These are phyloP conservation scores for Aristolochia californica DNA, from an alignment of 164 flowering plant genomes.

Conservation along the genomic window DNA sequence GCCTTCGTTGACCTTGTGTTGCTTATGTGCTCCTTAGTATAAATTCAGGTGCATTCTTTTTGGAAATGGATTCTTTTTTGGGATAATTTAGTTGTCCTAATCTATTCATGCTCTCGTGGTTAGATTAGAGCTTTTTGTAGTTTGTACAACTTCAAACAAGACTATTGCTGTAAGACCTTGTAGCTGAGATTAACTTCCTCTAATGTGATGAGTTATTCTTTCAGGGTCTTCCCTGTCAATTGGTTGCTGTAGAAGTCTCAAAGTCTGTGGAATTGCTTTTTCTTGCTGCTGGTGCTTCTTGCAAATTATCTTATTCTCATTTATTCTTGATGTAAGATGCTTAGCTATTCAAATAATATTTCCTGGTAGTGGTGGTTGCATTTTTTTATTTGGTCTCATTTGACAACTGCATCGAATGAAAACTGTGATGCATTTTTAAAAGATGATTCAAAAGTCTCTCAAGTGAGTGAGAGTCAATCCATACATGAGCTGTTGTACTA, in stretches of 20 bases:
- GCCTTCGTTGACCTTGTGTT: too few species aligned
- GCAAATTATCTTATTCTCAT: slow-evolving; percentile 44
- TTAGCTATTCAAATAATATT: too few species aligned
- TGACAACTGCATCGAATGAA: slow-evolving; percentile 29
- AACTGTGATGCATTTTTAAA: slow-evolving; percentile 33
- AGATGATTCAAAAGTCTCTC: slow-evolving; percentile 12
- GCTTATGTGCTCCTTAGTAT: too few species aligned
- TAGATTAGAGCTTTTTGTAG: too few species aligned
- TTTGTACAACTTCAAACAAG: too few species aligned
- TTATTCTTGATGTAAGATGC: slow-evolving; percentile 56
- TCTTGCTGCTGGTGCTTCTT: slow-evolving; percentile 45
- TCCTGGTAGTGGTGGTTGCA: too few species aligned
- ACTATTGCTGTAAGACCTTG: not conserved
- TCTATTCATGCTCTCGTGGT: too few species aligned
- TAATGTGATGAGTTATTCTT: slow-evolving; percentile 1
- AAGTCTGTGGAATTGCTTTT: slow-evolving; percentile 60
- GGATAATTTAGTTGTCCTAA: too few species aligned
- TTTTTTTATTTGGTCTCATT: not conserved
- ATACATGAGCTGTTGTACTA: slow-evolving; percentile 14
- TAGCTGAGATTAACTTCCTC: not conserved
- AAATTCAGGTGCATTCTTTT: too few species aligned
- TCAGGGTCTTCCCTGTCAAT: slow-evolving; percentile 72
- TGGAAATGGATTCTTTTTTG: too few species aligned
- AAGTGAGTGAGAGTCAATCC: slow-evolving; percentile 8
- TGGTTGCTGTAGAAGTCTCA: slow-evolving; percentile 55